phyloP scores from a whole-genome alignment of 257 asterid species.

The Salvia hispanica region DNA sequence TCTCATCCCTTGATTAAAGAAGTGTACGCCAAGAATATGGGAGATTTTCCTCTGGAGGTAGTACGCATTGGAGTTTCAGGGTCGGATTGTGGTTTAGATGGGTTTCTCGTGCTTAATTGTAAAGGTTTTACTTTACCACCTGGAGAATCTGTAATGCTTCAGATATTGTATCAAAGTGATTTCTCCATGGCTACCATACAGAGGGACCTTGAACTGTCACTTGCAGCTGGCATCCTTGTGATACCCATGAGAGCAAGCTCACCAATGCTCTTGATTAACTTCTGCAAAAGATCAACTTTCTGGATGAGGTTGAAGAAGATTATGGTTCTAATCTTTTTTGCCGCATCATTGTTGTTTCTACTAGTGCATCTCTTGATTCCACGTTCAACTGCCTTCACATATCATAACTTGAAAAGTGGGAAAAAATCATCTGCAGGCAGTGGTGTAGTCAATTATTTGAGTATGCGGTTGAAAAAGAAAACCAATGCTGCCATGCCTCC shows the following conservation, averaged over 20 bases:
- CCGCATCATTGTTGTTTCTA: slow-evolving; percentile 46
- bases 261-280: slow-evolving; percentile 54
- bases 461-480: slow-evolving; percentile 30
- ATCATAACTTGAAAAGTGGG: slow-evolving; percentile 42
- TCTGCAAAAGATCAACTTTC: slow-evolving; percentile 62
- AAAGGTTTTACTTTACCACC: slow-evolving; percentile 70
- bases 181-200: slow-evolving; percentile 61
- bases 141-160: slow-evolving; percentile 69
- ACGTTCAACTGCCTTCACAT: slow-evolving; percentile 34
- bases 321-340: slow-evolving; percentile 39
- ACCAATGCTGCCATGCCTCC: slow-evolving; percentile 33
- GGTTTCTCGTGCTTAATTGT: slow-evolving; percentile 64
- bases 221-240: slow-evolving; percentile 66
- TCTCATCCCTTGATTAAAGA: slow-evolving; percentile 58
- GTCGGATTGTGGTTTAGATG: slow-evolving; percentile 68
- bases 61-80: slow-evolving; percentile 70
- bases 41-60: slow-evolving; percentile 80
- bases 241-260: slow-evolving; percentile 85
- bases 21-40: slow-evolving; percentile 72
- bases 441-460: slow-evolving; percentile 37
- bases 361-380: slow-evolving; percentile 48
- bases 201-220: slow-evolving; percentile 73
- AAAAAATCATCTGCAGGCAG: slow-evolving; percentile 33
- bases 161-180: slow-evolving; percentile 61
- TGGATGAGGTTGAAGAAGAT: slow-evolving; percentile 60